These are phyloP conservation scores for Vicia faba DNA, from an alignment of 306 rosid genomes.

Conservation along the genomic window DNA sequence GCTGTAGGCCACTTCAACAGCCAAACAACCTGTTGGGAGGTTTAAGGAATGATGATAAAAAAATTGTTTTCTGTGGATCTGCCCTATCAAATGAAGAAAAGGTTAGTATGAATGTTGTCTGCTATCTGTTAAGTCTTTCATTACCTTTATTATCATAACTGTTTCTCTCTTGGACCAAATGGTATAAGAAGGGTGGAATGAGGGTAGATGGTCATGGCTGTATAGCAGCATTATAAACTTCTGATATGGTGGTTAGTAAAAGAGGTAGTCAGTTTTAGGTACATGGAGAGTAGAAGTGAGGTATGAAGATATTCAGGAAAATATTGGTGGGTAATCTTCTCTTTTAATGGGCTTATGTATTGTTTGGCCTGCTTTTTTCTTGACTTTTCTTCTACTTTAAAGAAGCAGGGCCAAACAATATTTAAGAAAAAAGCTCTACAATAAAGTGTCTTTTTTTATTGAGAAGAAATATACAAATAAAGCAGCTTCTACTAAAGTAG, in stretches of 20 bases:
- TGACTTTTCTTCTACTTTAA: too few species aligned
- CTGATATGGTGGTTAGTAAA: background rate
- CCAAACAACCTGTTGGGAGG: constrained; percentile 35
- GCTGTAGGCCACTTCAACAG: constrained; percentile 50
- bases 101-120: constrained; percentile 47
- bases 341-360: constrained; percentile 6
- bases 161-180: background rate
- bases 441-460: too few species aligned
- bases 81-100: constrained; percentile 76
- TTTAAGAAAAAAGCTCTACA: too few species aligned
- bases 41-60: constrained; percentile 38
- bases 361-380: background rate
- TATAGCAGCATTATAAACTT: background rate
- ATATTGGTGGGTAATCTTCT: constrained; percentile 1
- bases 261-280: background rate
- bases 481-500: too few species aligned
- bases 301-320: constrained; percentile 2
- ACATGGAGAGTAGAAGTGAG: background rate
- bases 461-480: too few species aligned
- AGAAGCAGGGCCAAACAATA: too few species aligned
- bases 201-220: background rate
- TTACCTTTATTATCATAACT: background rate
- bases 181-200: background rate
- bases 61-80: constrained; percentile 78
- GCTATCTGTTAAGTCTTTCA: background rate